Evolutionary conservation across 306 rosid species (phyloP).

Genomic region (Malus sylvestris): DNA sequence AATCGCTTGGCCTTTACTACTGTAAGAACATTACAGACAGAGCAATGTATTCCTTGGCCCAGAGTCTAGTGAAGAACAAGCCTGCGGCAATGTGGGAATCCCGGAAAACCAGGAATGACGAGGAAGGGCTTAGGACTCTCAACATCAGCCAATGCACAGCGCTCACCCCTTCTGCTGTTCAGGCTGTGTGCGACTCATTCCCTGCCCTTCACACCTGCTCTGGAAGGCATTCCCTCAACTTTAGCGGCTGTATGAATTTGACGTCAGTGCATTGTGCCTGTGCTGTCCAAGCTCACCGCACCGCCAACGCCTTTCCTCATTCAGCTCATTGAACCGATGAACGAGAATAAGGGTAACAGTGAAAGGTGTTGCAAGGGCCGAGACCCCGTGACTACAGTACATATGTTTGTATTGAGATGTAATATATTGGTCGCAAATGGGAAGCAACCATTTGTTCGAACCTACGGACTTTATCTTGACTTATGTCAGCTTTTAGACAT

Average conservation of each 20-base stretch:
- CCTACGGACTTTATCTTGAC: conserved; percentile 16
- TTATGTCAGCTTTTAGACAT: not conserved
- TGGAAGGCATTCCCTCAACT: conserved; percentile 87
- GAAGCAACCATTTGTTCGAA: conserved; percentile 18
- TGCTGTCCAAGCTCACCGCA: conserved; percentile 68
- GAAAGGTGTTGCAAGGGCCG: not conserved
- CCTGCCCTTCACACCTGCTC: conserved; percentile 93
- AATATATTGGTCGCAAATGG: not conserved
- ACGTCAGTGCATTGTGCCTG: conserved; percentile 89
- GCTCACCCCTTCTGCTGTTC: conserved; percentile 90
- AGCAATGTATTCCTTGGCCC: conserved; percentile 92
- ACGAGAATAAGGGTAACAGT: not conserved
- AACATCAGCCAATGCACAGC: conserved; percentile 99
- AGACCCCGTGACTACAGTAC: conserved; percentile 17
- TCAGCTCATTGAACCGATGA: conserved; percentile 52
- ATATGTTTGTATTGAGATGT: conserved; percentile 24
- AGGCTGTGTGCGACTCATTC: conserved; percentile 82
- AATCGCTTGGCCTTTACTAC: conserved; percentile 83
- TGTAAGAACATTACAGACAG: conserved; percentile 91
- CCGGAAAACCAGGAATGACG: conserved; percentile 52
- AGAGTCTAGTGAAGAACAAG: conserved; percentile 61
- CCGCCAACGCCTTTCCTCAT: conserved; percentile 24
- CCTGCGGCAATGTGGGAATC: conserved; percentile 55
- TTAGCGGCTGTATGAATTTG: conserved; percentile 79
- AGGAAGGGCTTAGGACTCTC: conserved; percentile 63